Evolutionary conservation across 2,329 filamentous ascomycete genomes (phyloP), one percentile per base, ranked within the genome.

Genomic region (Aspergillus oerlinghausenensis): DNA sequence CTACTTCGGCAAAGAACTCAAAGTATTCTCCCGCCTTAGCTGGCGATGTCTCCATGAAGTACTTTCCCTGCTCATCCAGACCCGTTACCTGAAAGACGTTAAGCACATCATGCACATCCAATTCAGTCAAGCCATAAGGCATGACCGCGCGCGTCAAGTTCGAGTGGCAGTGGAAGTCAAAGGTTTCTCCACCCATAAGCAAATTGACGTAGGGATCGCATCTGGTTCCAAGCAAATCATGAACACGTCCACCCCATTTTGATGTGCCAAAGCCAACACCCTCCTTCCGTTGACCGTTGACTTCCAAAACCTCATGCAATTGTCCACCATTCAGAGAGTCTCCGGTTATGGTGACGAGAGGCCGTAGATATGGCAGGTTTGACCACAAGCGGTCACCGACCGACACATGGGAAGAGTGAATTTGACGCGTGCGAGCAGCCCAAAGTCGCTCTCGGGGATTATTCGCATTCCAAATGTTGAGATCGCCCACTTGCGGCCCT

Each of bases 1-100:
- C 88, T 65, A 89, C 84, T 77, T 94, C 90, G 0, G 90, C 89
- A 58, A 94, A 84, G 67, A 94, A 92, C 72, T 91, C 88, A 55
- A 93, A 83, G 55, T 81, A 85, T 56, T 80, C 77, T 25, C 75
- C 75, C 25, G 69, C 57, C 57, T 74, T 76, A 3, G 79, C 77
- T 4, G 79, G 79, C 28, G 72, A 79, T 8, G 79, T 71, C 51
- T 77, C 75, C 78, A 95, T 95, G 59, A 90, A 92, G 63, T 92
- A 93, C 52, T 85, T 82, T 0, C 88, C 89, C 58, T 87, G 67
- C 53, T 82, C 78, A 65, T 94, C 87, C 49, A 94, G 70, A 0
- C 90, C 89, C 0, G 90, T 94, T 6, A 92, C 89, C 71, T 95
- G 90, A 69, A 95, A 94, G 3, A 95, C 79, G 67, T 95, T 95